A percentile compares a stretch with the other conserved stretches of the same genome.
phyloP scores from a whole-genome alignment of 1,139 yeast genomes.

The Zygosaccharomyces pseudobailii region DNA sequence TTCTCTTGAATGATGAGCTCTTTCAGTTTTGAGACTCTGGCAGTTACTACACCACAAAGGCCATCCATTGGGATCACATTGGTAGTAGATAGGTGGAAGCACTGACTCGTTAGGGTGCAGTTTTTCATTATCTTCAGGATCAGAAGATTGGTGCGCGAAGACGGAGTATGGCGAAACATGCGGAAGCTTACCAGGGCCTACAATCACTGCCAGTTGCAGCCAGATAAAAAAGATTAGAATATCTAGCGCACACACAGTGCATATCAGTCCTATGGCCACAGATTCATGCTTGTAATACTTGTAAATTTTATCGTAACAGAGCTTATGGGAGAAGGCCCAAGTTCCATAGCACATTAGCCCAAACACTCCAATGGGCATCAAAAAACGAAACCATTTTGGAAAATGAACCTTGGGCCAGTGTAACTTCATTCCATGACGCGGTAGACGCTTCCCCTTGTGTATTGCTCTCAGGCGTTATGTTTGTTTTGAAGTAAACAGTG shows the following conservation, averaged over 20 bases:
- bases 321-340: conserved; percentile 29
- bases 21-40: conserved; percentile 46
- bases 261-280: conserved; percentile 24
- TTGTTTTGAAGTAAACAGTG: not conserved
- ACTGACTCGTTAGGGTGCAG: conserved; percentile 4
- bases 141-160: conserved; percentile 7
- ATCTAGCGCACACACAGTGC: conserved; percentile 15
- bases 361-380: conserved; percentile 14
- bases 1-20: conserved; percentile 54
- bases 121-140: conserved; percentile 1
- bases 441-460: not conserved
- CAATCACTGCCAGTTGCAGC: conserved; percentile 18
- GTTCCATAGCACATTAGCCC: conserved; percentile 23
- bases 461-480: not conserved
- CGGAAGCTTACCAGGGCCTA: conserved; percentile 30
- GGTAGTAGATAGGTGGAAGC: conserved; percentile 46
- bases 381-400: conserved; percentile 12
- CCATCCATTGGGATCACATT: conserved; percentile 55
- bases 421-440: not conserved
- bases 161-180: conserved; percentile 24
- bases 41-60: conserved; percentile 60
- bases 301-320: conserved; percentile 25
- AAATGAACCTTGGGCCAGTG: conserved; percentile 2
- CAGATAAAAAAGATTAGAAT: conserved; percentile 17
- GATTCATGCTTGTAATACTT: conserved; percentile 13